Evolutionary conservation across 1,284 basidiomycete genomes (phyloP).

Genomic region (Rhizoctonia solani): DNA sequence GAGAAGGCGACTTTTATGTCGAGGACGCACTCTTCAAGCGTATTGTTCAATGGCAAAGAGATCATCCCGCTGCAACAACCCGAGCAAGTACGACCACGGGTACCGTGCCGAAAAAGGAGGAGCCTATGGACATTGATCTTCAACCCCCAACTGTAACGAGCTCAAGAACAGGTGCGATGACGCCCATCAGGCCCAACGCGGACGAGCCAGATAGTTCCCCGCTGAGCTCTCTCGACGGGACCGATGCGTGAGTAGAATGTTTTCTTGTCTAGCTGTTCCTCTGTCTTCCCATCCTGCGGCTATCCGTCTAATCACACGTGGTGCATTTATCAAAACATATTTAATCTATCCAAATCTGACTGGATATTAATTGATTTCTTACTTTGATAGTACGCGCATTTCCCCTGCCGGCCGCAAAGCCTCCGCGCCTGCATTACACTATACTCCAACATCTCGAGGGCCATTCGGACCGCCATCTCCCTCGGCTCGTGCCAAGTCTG

Average conservation of each 20-base stretch:
- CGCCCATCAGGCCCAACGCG: not conserved
- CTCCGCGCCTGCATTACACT: slow-evolving; percentile 1
- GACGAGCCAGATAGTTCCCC: slow-evolving; percentile 25
- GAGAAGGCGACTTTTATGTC: slow-evolving; percentile 58
- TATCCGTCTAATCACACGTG: too few species aligned
- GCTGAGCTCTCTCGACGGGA: slow-evolving; percentile 21
- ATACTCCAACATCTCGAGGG: not conserved
- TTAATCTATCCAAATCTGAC: too few species aligned
- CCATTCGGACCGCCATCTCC: slow-evolving; percentile 11
- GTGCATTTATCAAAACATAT: too few species aligned
- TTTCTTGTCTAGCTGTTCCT: too few species aligned
- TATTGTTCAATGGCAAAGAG: slow-evolving; percentile 24
- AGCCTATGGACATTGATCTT: slow-evolving; percentile 23
- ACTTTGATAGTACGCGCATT: not conserved
- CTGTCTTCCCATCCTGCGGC: too few species aligned
- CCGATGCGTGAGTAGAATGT: not conserved
- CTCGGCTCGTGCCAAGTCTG: not conserved
- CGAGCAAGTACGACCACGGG: not conserved
- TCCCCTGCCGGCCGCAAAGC: slow-evolving; percentile 18
- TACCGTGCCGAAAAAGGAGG: not conserved
- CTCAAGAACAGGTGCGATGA: slow-evolving; percentile 15
- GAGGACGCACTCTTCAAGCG: slow-evolving; percentile 45
- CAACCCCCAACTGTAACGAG: not conserved
- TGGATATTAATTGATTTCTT: not conserved
- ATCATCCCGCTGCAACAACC: not conserved